Base-by-base conservation (phyloP, 2,329 filamentous ascomycete genomes). In the Monosporascus sp. region DNA sequence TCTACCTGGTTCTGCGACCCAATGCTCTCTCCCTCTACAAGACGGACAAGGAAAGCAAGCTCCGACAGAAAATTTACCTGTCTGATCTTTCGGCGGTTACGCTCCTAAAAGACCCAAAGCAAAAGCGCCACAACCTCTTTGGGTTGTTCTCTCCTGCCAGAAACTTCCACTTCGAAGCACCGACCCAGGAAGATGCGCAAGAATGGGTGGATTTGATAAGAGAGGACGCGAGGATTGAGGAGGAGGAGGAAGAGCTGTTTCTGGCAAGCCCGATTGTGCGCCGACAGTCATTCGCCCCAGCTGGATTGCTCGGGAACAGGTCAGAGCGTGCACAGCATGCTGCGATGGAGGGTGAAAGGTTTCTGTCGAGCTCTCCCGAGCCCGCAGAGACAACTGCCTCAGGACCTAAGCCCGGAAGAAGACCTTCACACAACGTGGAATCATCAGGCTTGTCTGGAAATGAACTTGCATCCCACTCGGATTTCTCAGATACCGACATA, bases 1-100 rank as follows among this genome's bases (percentile, higher is more conserved):
- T 92, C 57, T 94, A 89, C 72, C 79, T 97, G 43, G 94, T 99
- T 41, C 82, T 99, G 46, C 87, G 94, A 57, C 92, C 93, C 1
- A 95, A 94, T 63, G 83, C 90, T 20, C 81, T 99, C 36, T 97
- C 90, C 50, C 86, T 97, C 57, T 99, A 99, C 80, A 95, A 93
- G 72, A 88, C 93, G 67, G 84, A 90, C 63, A 89, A 92, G 63
- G 92, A 97, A 73, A 89, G 88, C 63, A 92, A 92, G 69, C 82
- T 99, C 44, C 88, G 90, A 50, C 87, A 95, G 66, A 92, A 96
- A 67, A 85, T 99, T 65, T 86, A 86, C 65, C 82, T 97, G 40
- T 88, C 90, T 44, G 94, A 99, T 56, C 82, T 97, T 55, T 97
- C 92, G 3, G 92, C 94, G 7, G 90, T 96, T 45, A 90, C 92